Percentiles rank a stretch among this genome's conserved stretches.
Evolutionary conservation across 495 filamentous ascomycete genomes (phyloP).

Genomic region (Elasticomyces elasticus): DNA sequence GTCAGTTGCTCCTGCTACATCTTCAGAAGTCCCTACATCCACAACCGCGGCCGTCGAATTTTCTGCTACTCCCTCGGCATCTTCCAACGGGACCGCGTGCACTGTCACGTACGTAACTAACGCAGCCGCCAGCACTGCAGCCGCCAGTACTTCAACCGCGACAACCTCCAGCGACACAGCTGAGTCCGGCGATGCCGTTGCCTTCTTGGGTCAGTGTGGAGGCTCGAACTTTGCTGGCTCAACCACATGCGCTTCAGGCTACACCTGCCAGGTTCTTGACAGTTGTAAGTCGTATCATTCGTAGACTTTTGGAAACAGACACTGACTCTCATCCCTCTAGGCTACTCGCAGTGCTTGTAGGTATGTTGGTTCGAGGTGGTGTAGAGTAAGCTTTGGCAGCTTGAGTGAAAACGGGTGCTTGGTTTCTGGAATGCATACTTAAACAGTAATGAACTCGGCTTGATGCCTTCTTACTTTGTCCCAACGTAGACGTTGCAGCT

Average conservation of each 20-base stretch:
- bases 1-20: too few species aligned
- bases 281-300: too few species aligned
- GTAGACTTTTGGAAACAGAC: too few species aligned
- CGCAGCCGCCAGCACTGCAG: background rate
- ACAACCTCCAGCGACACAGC: background rate
- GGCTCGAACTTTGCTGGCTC: conserved; percentile 3
- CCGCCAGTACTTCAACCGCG: background rate
- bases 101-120: background rate
- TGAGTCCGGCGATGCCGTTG: background rate
- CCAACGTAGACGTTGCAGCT: too few species aligned
- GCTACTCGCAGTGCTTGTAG: conserved; percentile 14
- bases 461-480: too few species aligned
- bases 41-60: background rate
- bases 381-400: too few species aligned
- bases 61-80: background rate
- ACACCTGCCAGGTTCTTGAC: background rate
- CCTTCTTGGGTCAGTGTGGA: conserved; percentile 5
- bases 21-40: background rate
- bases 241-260: conserved; percentile 1
- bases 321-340: too few species aligned
- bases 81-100: too few species aligned
- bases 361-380: too few species aligned
- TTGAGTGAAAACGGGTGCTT: too few species aligned
- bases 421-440: too few species aligned
- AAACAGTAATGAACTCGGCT: too few species aligned